phyloP scores from a whole-genome alignment of 768 basidiomycete species.

The Hygrocybe coccinea region DNA sequence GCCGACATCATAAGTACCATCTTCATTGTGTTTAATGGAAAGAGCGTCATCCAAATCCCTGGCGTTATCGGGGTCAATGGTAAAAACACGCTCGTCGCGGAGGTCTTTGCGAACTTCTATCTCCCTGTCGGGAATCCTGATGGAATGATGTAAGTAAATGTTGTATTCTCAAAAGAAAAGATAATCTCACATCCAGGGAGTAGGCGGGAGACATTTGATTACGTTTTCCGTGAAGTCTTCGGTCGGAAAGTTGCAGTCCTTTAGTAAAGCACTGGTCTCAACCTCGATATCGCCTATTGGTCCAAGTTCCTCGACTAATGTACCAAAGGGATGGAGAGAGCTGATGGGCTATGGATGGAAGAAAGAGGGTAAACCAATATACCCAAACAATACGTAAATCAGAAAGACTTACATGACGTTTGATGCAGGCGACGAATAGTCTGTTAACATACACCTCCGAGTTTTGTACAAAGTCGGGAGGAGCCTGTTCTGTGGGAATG shows the following conservation, averaged over 20 bases:
- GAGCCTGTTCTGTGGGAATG: constrained; percentile 98
- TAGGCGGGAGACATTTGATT: constrained; percentile 89
- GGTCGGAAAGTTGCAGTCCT: constrained; percentile 98
- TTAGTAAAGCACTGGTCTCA: constrained; percentile 93
- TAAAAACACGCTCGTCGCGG: constrained; percentile 80
- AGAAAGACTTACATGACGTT: constrained; percentile 74
- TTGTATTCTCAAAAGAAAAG: constrained; percentile 1
- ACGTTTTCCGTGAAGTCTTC: constrained; percentile 97
- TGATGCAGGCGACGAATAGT: constrained; percentile 96
- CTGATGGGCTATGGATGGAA: constrained; percentile 66
- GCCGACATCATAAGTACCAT: constrained; percentile 88
- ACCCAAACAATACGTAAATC: constrained; percentile 5
- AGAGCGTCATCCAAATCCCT: constrained; percentile 95
- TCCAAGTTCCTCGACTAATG: constrained; percentile 94
- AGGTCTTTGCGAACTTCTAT: constrained; percentile 84
- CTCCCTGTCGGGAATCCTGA: constrained; percentile 84
- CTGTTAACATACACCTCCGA: constrained; percentile 86
- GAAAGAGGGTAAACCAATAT: constrained; percentile 13
- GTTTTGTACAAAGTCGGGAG: constrained; percentile 91
- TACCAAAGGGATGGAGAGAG: constrained; percentile 97
- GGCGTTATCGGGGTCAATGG: constrained; percentile 85
- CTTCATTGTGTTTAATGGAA: constrained; percentile 82
- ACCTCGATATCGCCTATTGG: constrained; percentile 98
- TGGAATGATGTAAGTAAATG: constrained; percentile 11
- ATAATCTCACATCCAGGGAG: constrained; percentile 80